Percentiles rank a stretch among this genome's conserved stretches.
phyloP scores from a whole-genome alignment of 108 stramenopile species.

The Nitzschia putrida region DNA sequence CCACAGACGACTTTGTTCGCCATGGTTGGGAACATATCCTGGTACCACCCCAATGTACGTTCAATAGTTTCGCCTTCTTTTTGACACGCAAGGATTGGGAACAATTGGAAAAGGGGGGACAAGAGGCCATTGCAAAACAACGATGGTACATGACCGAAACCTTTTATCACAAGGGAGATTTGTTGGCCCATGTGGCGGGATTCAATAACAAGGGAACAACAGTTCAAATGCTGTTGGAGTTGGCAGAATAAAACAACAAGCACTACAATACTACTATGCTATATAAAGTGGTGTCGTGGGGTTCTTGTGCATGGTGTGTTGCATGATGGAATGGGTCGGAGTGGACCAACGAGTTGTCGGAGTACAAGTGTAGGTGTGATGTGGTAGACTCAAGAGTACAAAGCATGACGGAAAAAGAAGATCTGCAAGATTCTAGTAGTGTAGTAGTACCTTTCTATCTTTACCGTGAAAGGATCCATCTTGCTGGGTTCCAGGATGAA shows the following conservation, averaged over 20 bases:
- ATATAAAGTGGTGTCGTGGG: no score
- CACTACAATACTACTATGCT: no score
- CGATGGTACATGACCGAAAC: constrained; percentile 15
- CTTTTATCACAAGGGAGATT: constrained; percentile 39
- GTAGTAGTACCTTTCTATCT: no score
- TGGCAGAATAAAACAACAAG: constrained; percentile 11
- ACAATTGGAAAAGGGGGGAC: background rate
- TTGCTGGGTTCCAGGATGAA: no score
- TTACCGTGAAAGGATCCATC: no score
- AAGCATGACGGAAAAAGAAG: no score
- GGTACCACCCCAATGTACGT: constrained; percentile 31
- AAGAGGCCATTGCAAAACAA: constrained; percentile 9
- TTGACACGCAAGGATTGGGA: constrained; percentile 2
- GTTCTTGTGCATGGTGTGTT: no score
- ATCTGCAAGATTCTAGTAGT: no score
- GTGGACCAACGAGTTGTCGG: no score
- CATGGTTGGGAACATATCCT: constrained; percentile 9
- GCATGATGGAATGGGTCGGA: no score
- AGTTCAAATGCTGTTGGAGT: constrained; percentile 17
- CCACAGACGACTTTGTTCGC: constrained; percentile 17
- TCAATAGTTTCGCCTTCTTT: constrained; percentile 29
- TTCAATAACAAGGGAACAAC: constrained; percentile 27
- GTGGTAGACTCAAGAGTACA: no score
- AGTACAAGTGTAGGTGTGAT: no score
- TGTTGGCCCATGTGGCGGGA: constrained; percentile 40